Evolutionary conservation across 768 basidiomycete species (phyloP), one percentile per base, ranked within the genome.

Genomic region (Mycena alexandri): DNA sequence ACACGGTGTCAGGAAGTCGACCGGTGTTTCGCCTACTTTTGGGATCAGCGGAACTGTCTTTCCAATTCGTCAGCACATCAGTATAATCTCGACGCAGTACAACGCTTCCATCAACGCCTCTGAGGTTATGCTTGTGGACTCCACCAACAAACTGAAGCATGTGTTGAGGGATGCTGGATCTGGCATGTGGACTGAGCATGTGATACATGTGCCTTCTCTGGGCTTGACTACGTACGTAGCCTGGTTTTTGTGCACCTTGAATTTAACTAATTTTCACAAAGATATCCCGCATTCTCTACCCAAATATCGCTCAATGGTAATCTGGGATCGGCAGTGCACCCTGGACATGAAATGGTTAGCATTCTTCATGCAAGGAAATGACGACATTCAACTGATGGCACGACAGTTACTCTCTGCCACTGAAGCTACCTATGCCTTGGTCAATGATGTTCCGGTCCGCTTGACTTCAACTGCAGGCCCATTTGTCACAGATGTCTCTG

Each of bases 101-200:
- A 48, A 48, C 21, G 13, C 47, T 48, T 48, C 47, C 13, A 48
- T 48, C 21, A 48, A 48, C 21, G 47, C 47, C 47, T 13, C 47
- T 48, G 47, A 48, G 47, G 47, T 48, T 48, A 48, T 48, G 47
- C 47, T 48, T 48, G 47, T 48, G 47, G 47, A 48, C 21, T 48
- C 47, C 21, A n/a, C 47, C 47, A 9, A n/a, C 21, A n/a, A 48
- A 22, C 47, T 48, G 21, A 48, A 48, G 21, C 47, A 48, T 22
- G 9, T 48, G 47, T 48, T 48, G 47, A 48, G 21, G 47, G 47
- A 48, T 48, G 47, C 21, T 13, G 47, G 47, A 48, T 48, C 47
- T 48, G 47, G 47, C 13, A 48, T 48, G 47, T 48, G 47, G 47
- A 48, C 47, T 22, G 13, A 48, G 21, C 47, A 48, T 48, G 47